Evolutionary conservation across 2,329 filamentous ascomycete genomes (phyloP).

Genomic region (Colletotrichum cuscutae): DNA sequence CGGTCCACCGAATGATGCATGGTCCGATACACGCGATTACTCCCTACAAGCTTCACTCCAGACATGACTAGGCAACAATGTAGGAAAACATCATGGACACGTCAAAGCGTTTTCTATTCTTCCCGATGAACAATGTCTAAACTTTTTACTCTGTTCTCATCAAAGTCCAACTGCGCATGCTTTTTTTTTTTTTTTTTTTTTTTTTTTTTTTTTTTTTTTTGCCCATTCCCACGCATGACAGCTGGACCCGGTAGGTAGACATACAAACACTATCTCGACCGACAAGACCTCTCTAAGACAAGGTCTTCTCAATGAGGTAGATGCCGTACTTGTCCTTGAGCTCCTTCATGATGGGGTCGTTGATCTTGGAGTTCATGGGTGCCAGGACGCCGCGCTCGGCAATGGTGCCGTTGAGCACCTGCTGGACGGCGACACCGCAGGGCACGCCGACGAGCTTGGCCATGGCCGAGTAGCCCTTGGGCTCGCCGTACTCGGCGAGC

Average conservation of each 20-base stretch:
- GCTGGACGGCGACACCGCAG: slow-evolving; percentile 70
- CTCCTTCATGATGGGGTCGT: slow-evolving; percentile 79
- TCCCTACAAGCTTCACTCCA: not conserved
- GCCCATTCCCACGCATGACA: not conserved
- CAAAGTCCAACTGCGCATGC: not conserved
- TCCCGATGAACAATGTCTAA: not conserved
- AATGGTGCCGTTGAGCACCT: slow-evolving; percentile 80
- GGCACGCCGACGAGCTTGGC: slow-evolving; percentile 83
- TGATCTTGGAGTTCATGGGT: slow-evolving; percentile 78
- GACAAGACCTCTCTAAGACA: slow-evolving; percentile 43
- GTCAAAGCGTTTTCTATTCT: not conserved
- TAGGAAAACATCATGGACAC: not conserved
- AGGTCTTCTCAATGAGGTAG: slow-evolving; percentile 75
- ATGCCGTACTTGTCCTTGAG: slow-evolving; percentile 83
- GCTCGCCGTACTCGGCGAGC: slow-evolving; percentile 83
- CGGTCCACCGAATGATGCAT: slow-evolving; percentile 1
- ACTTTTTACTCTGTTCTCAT: not conserved
- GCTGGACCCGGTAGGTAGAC: not conserved
- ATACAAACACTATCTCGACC: not conserved
- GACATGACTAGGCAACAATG: not conserved
- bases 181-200: not conserved
- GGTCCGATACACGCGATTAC: not conserved
- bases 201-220: not conserved
- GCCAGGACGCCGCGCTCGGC: slow-evolving; percentile 79
- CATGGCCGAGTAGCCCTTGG: slow-evolving; percentile 85